Conservation (phyloP, 1,284 basidiomycete species). For the Malassezia brasiliensis region DNA sequence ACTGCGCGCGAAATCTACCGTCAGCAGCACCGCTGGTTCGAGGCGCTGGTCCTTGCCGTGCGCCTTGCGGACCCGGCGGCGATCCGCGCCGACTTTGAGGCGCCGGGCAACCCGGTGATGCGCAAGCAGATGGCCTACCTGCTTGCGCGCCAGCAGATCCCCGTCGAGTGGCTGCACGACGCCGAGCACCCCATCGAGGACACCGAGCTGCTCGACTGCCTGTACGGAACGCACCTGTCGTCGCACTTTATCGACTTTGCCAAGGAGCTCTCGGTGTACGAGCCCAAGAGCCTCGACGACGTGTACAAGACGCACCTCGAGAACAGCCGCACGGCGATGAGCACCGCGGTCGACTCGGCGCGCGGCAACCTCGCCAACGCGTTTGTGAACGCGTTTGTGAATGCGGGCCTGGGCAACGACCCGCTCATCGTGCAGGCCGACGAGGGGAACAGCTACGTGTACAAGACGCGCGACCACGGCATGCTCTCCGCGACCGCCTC, state of each 20-base stretch:
- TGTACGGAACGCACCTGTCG: conserved; percentile 64
- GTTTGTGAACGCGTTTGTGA: conserved; percentile 98
- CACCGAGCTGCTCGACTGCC: conserved; percentile 57
- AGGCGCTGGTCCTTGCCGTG: conserved; percentile 79
- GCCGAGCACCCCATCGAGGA: conserved; percentile 51
- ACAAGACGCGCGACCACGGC: conserved; percentile 99
- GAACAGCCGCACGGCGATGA: conserved; percentile 50
- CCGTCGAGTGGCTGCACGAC: conserved; percentile 77
- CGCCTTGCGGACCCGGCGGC: conserved; percentile 72
- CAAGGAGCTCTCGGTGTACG: conserved; percentile 82
- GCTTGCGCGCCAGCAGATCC: conserved; percentile 82
- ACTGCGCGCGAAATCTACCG: conserved; percentile 86
- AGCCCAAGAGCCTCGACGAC: conserved; percentile 85
- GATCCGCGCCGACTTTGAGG: conserved; percentile 52
- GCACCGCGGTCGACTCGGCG: conserved; percentile 72
- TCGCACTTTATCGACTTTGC: conserved; percentile 78
- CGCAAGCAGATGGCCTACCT: conserved; percentile 89
- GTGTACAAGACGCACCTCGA: conserved; percentile 97
- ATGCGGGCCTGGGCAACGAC: conserved; percentile 97
- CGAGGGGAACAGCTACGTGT: conserved; percentile 95
- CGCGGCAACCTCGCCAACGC: conserved; percentile 88
- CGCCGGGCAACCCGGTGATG: conserved; percentile 56
- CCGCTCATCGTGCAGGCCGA: conserved; percentile 94
- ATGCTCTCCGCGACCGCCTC: conserved; percentile 96
- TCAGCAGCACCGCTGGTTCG: conserved; percentile 76